A percentile compares a stretch with the other conserved stretches of the same genome.
Evolutionary conservation across 2,329 filamentous ascomycete genomes (phyloP).

Genomic region (Didymosphaeria variabile): DNA sequence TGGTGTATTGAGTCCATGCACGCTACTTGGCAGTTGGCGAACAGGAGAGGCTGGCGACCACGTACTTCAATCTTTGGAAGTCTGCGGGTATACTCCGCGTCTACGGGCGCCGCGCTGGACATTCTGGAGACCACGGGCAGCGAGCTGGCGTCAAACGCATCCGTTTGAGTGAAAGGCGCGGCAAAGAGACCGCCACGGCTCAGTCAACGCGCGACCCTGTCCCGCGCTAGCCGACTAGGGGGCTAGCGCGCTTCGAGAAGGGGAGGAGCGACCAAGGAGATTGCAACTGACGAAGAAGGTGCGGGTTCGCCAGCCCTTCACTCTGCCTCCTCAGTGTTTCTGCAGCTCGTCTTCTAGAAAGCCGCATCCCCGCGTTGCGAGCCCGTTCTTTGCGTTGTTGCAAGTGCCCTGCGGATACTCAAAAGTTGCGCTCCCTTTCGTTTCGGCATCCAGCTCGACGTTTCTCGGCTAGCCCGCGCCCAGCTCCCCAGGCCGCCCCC

Average conservation of each 20-base stretch:
- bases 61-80: slow-evolving; percentile 57
- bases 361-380: slow-evolving; percentile 4
- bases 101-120: slow-evolving; percentile 27
- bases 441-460: slow-evolving; percentile 27
- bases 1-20: slow-evolving; percentile 30
- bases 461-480: slow-evolving; percentile 43
- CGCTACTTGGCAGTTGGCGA: slow-evolving; percentile 27
- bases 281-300: slow-evolving; percentile 25
- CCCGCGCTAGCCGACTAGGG: neutral
- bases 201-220: neutral
- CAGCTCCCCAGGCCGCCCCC: slow-evolving; percentile 34
- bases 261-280: slow-evolving; percentile 17
- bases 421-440: slow-evolving; percentile 1
- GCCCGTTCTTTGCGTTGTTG: slow-evolving; percentile 3
- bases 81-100: slow-evolving; percentile 40
- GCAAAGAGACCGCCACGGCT: neutral
- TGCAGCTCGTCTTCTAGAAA: neutral
- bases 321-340: slow-evolving; percentile 7
- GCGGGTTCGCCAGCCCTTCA: neutral
- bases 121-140: slow-evolving; percentile 20
- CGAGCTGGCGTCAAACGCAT: slow-evolving; percentile 32
- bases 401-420: neutral
- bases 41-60: slow-evolving; percentile 26
- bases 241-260: slow-evolving; percentile 18
- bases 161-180: slow-evolving; percentile 29